Evolutionary conservation across 2,329 filamentous ascomycete genomes (phyloP), one percentile per base, ranked within the genome.

Genomic region (Pseudogymnoascus sp.): DNA sequence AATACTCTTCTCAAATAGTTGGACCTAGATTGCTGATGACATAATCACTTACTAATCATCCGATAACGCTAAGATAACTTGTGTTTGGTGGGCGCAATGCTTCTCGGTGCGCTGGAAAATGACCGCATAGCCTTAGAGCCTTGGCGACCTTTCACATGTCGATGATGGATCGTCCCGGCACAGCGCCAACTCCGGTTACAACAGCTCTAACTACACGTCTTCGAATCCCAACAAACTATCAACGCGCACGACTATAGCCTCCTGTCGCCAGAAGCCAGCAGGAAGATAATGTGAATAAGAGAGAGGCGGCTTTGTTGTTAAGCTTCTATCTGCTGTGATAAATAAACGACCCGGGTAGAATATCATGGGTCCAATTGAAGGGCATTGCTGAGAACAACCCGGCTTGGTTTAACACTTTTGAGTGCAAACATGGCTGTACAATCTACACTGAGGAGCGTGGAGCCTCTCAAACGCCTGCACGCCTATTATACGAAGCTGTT

Each of bases 361-460:
- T 34, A 56, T 34, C 50, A 56, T 56, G 50, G 50, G 50, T 56
- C 28, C 28, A 18, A 56, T 56, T 56, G 50, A 34, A 56, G 50
- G 50, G 50, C 50, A 40, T 66, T 21, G 61, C 11, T 62, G 71
- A 64, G 50, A 56, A 56, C 50, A 8, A 56, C 50, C 25, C 50
- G 25, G 25, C 50, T 56, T 56, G 28, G 50, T 56, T 53, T 56
- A 18, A 18, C 50, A 34, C 50, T 10, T 31, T 53, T 31, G 25
- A 53, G 46, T 53, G 46, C 11, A 5, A 56, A 56, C 64, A 97
- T 97, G 93, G 90, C 91, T 66, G 89, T 82, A 67, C 93, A 96
- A 79, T 97, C 93, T 63, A 96, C 89, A 4, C 82, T 97, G 69
- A 86, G 86, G 68, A 79, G 81, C 69, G 82, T 85, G 69, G 84